Evolutionary conservation across 2,329 filamentous ascomycete genomes (phyloP).

Genomic region (Tolypocladium sp.): DNA sequence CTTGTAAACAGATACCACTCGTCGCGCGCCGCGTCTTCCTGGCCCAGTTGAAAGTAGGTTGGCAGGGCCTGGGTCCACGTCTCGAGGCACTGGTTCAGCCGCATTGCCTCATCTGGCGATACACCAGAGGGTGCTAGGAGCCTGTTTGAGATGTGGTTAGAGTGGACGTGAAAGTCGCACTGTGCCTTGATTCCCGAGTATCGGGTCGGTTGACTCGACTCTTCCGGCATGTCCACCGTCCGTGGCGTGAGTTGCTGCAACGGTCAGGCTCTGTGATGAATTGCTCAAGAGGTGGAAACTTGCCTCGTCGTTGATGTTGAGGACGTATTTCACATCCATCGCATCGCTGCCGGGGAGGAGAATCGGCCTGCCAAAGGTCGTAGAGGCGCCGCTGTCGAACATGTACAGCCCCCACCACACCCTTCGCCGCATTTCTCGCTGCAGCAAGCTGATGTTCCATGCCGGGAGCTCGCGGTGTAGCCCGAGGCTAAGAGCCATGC

Average conservation of each 20-base stretch:
- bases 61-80: constrained; percentile 16
- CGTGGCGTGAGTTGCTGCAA: constrained; percentile 11
- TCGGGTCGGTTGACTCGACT: constrained; percentile 12
- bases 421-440: constrained; percentile 26
- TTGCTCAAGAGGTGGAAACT: not conserved
- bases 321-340: constrained; percentile 18
- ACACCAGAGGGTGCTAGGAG: constrained; percentile 15
- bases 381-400: constrained; percentile 35
- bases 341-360: constrained; percentile 16
- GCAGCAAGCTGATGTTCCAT: constrained; percentile 20
- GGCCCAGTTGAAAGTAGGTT: constrained; percentile 12
- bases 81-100: constrained; percentile 14
- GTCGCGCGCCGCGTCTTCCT: constrained; percentile 8
- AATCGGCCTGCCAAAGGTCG: constrained; percentile 29
- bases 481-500: constrained; percentile 37
- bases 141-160: constrained; percentile 20
- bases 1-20: constrained; percentile 14
- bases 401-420: constrained; percentile 35
- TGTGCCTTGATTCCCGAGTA: constrained; percentile 19
- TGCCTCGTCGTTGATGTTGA: constrained; percentile 20
- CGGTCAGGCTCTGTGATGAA: not conserved
- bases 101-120: constrained; percentile 14
- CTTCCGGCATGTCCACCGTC: constrained; percentile 11
- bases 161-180: constrained; percentile 19
- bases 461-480: constrained; percentile 32